Evolutionary conservation across 2,329 filamentous ascomycete species (phyloP), one percentile per base, ranked within the genome.

Genomic region (Coniochaeta sp.): DNA sequence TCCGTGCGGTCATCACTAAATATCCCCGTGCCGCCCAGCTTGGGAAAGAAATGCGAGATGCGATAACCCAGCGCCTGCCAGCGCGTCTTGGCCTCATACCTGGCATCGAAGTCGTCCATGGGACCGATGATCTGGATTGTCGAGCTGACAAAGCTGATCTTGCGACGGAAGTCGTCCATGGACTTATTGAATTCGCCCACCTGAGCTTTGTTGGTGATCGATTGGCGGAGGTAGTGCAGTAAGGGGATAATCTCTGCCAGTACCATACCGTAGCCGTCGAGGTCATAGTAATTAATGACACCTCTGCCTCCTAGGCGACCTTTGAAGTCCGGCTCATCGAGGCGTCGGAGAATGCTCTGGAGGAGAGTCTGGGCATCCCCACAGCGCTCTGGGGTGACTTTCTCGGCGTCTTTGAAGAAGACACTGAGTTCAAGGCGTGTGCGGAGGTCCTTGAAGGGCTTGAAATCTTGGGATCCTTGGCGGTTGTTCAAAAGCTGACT

Each of bases 301-400:
- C 54, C 54, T 11, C 33, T 28, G 6, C 28, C 33, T 36, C 54
- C 31, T 3, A 28, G 9, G 31, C 31, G 16, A 7, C 31, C 54
- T 11, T 28, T 57, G 54, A 57, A 57, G 31, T 34, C 54, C n/a
- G 54, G 54, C 11, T 57, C 54, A n/a, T 57, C 54, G 31, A 57
- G 54, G 26, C 54, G 54, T 2, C 14, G 34, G 28, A 57, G 28
- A 31, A 57, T 57, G 34, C 31, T 34, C 12, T 9, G 11, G n/a
- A 57, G 54, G 33, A 57, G 54, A 9, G 14, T 3, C 28, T 34
- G 54, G 11, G 47, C 47, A 24, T 24, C 31, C 4, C 47, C 47
- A 22, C 47, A 52, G 12, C 47, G 26, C 19, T 52, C 47, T 1
- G 47, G 47, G 14, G 47, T 52, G 22, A 24, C 22, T 31, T 28